phyloP scores from a whole-genome alignment of 129 eudicot genomes.

The Arctium minus region DNA sequence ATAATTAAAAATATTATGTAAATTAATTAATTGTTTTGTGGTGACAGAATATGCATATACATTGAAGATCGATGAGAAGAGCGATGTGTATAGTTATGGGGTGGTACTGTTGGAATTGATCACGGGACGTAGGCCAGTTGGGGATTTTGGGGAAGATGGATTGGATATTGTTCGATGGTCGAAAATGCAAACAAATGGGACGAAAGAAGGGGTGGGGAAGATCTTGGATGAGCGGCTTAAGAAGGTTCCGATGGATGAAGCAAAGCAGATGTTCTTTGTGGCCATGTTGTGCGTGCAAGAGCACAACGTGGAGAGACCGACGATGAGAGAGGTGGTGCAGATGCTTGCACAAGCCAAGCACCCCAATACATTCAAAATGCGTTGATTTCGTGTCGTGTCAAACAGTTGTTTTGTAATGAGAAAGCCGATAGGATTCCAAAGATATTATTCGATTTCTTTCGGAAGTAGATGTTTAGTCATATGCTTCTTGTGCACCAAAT shows the following conservation, averaged over 20 bases:
- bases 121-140: slow-evolving; percentile 65
- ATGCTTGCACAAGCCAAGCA: slow-evolving; percentile 77
- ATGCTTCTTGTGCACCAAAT: neutral
- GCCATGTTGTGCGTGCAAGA: slow-evolving; percentile 83
- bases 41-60: slow-evolving; percentile 70
- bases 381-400: slow-evolving; percentile 12
- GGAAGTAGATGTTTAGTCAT: neutral
- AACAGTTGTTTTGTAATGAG: neutral
- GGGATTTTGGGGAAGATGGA: slow-evolving; percentile 74
- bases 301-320: slow-evolving; percentile 61
- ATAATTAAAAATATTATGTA: neutral
- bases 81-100: slow-evolving; percentile 73
- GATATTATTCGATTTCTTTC: neutral
- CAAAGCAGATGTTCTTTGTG: slow-evolving; percentile 63
- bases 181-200: slow-evolving; percentile 56
- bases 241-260: slow-evolving; percentile 52
- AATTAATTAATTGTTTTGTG: neutral
- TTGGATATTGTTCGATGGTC: slow-evolving; percentile 70
- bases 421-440: neutral
- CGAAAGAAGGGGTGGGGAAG: slow-evolving; percentile 58
- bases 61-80: slow-evolving; percentile 67
- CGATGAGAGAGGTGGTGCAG: slow-evolving; percentile 80
- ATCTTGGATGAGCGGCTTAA: slow-evolving; percentile 60
- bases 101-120: slow-evolving; percentile 62
- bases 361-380: slow-evolving; percentile 58